Evolutionary conservation across 306 rosid genomes (phyloP).

Genomic region (Sesbania bispinosa): DNA sequence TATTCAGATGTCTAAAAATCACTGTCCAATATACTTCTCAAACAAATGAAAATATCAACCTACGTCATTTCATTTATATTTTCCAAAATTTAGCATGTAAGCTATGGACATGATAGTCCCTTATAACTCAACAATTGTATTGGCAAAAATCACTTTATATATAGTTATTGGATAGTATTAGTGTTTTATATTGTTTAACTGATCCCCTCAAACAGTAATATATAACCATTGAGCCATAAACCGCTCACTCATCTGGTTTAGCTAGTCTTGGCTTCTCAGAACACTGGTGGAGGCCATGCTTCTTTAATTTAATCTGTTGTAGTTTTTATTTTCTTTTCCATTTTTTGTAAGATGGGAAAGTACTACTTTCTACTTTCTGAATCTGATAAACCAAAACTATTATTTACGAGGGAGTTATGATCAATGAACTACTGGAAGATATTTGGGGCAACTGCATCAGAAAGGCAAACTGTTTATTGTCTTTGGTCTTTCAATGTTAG

Average conservation of each 20-base stretch:
- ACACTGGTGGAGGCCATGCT: neutral
- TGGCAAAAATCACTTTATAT: neutral
- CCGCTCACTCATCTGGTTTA: neutral
- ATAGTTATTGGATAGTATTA: neutral
- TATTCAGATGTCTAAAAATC: neutral
- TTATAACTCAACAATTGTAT: neutral
- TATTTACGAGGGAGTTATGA: neutral
- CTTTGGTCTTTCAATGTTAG: neutral
- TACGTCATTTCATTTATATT: neutral
- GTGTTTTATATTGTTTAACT: neutral
- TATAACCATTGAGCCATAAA: neutral
- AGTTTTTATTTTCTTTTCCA: neutral
- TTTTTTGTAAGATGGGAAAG: neutral
- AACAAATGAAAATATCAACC: neutral
- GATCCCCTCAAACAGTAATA: neutral
- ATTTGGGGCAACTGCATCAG: neutral
- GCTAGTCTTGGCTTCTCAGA: neutral
- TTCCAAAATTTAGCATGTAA: neutral
- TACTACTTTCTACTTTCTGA: slow-evolving; percentile 7
- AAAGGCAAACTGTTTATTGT: neutral
- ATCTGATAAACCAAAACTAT: slow-evolving; percentile 8
- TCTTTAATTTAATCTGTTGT: neutral
- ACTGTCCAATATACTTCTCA: neutral
- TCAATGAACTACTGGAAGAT: slow-evolving; percentile 5
- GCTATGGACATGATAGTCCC: neutral